Evolutionary conservation across 2,329 filamentous ascomycete genomes (phyloP).

Genomic region (Trichoderma semiorbis): DNA sequence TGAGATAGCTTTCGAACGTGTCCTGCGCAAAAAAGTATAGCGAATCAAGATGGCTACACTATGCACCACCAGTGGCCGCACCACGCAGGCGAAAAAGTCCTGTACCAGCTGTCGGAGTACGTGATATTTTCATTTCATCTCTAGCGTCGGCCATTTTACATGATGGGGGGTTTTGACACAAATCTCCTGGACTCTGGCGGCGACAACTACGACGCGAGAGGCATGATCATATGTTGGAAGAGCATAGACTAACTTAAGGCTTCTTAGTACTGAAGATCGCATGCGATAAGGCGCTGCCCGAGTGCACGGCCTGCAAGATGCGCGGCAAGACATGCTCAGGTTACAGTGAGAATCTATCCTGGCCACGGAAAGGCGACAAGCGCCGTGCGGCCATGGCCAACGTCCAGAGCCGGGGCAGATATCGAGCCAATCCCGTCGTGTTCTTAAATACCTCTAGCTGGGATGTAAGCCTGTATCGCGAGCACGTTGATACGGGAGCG

Average conservation of each 20-base stretch:
- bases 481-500: constrained; percentile 2
- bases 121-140: constrained; percentile 1
- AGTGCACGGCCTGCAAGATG: constrained; percentile 11
- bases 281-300: constrained; percentile 9
- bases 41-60: neutral
- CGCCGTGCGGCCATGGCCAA: constrained; percentile 8
- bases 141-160: neutral
- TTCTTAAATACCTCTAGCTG: constrained; percentile 13
- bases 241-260: neutral
- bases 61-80: neutral
- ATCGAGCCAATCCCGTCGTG: neutral
- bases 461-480: constrained; percentile 17
- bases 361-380: constrained; percentile 16
- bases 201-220: neutral
- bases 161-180: neutral
- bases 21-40: too few species aligned
- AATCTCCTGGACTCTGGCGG: neutral
- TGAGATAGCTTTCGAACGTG: neutral
- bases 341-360: constrained; percentile 17
- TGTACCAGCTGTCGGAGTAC: constrained; percentile 12
- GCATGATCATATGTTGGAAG: neutral
- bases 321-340: constrained; percentile 14
- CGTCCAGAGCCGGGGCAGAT: neutral
- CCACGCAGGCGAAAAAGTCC: neutral
- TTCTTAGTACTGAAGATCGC: constrained; percentile 16